phyloP scores from a whole-genome alignment of 2,329 filamentous ascomycete genomes.

The Teratosphaeria viscida region DNA sequence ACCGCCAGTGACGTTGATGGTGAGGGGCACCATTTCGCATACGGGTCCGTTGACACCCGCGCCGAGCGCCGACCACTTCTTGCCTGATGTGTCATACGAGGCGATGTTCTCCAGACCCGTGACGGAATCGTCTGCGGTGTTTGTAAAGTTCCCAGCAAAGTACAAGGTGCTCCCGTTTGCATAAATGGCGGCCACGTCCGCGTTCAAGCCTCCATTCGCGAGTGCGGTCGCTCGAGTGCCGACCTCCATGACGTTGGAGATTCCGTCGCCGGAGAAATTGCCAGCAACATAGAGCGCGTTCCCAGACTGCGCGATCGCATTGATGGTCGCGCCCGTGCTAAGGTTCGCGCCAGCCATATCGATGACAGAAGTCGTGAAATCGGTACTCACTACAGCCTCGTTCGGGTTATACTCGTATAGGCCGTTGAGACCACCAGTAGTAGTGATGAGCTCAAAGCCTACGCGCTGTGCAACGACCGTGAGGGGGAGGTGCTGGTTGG shows the following conservation, averaged over 20 bases:
- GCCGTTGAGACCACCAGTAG: constrained; percentile 74
- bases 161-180: constrained; percentile 58
- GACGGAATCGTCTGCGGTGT: constrained; percentile 52
- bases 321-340: constrained; percentile 55
- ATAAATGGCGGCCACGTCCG: constrained; percentile 62
- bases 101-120: constrained; percentile 66
- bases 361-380: constrained; percentile 63
- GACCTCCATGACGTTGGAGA: constrained; percentile 69
- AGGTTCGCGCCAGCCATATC: constrained; percentile 66
- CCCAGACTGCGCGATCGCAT: constrained; percentile 53
- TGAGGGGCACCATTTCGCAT: constrained; percentile 60
- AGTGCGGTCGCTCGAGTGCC: constrained; percentile 52
- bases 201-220: constrained; percentile 66
- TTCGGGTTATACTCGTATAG: constrained; percentile 79
- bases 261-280: constrained; percentile 61
- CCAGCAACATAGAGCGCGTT: constrained; percentile 68
- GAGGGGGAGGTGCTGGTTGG: constrained; percentile 53
- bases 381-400: constrained; percentile 45
- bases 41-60: constrained; percentile 78
- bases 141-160: constrained; percentile 75
- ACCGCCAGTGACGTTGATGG: constrained; percentile 63
- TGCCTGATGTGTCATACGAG: constrained; percentile 57
- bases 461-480: constrained; percentile 85
- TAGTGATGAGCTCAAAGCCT: constrained; percentile 62
- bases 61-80: constrained; percentile 69